Percentiles rank a stretch among this genome's conserved stretches.
phyloP scores from a whole-genome alignment of 176 grass and related monocot species.

The Oryza rufipogon region DNA sequence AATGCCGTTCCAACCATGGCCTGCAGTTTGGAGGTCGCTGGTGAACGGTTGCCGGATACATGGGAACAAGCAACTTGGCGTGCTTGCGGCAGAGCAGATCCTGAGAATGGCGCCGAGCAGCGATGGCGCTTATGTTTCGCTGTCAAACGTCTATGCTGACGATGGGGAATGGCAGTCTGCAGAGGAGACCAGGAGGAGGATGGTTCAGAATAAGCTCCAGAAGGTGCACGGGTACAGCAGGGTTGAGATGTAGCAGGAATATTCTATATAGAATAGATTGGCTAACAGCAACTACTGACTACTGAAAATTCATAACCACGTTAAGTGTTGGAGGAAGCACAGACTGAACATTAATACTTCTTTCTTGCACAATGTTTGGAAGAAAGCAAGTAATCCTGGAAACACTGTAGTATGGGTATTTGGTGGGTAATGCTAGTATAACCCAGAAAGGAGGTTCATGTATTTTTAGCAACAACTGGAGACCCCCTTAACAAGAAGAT shows the following conservation, averaged over 20 bases:
- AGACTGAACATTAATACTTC: no score
- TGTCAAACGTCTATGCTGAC: conserved; percentile 57
- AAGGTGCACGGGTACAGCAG: conserved; percentile 56
- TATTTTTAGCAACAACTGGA: neutral
- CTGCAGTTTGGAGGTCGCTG: conserved; percentile 60
- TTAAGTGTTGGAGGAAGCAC: no score
- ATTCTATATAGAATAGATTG: neutral
- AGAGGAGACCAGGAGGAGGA: conserved; percentile 45
- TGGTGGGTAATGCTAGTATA: neutral
- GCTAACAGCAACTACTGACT: conserved; percentile 3
- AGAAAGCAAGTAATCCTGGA: conserved; percentile 1
- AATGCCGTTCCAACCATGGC: conserved; percentile 64
- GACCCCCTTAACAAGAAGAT: neutral
- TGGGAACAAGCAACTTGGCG: conserved; percentile 48
- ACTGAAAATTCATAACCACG: neutral
- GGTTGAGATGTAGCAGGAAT: conserved; percentile 36
- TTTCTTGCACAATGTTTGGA: no score
- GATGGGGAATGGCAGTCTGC: conserved; percentile 60
- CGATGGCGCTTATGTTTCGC: conserved; percentile 50
- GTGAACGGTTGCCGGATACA: conserved; percentile 71
- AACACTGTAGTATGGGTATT: conserved; percentile 11
- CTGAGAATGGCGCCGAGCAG: conserved; percentile 43
- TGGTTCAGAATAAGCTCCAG: conserved; percentile 47
- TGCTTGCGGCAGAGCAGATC: conserved; percentile 51
- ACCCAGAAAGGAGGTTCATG: neutral